phyloP scores from a whole-genome alignment of 345 rosid genomes.

The Acer negundo region DNA sequence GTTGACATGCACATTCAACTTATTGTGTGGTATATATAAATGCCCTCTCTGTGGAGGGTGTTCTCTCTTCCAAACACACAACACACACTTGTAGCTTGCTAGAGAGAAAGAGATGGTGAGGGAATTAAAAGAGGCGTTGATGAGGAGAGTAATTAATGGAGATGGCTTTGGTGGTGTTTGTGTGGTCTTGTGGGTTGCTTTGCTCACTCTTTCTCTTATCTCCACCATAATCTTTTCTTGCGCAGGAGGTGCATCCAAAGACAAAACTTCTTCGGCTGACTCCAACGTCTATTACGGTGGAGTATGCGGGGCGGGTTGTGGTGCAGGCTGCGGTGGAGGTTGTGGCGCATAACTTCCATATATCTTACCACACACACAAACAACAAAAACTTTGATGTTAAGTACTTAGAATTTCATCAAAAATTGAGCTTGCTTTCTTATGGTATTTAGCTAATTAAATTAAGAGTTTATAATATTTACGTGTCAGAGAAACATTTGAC shows the following conservation, averaged over 20 bases:
- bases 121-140: constrained; percentile 19
- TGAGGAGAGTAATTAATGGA: not conserved
- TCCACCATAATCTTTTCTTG: constrained; percentile 57
- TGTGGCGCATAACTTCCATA: constrained; percentile 41
- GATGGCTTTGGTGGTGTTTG: constrained; percentile 7
- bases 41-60: not conserved
- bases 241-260: constrained; percentile 49
- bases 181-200: constrained; percentile 39
- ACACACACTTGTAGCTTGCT: not conserved
- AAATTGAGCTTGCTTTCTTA: too few species aligned
- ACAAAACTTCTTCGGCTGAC: constrained; percentile 23
- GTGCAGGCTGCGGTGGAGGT: constrained; percentile 48
- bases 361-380: not conserved
- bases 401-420: too few species aligned
- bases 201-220: constrained; percentile 44
- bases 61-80: not conserved
- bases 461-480: too few species aligned
- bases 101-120: constrained; percentile 33
- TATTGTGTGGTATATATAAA: constrained; percentile 11
- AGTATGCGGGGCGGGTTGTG: constrained; percentile 49
- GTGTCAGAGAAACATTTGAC: too few species aligned
- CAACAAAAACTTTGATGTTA: not conserved
- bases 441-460: too few species aligned
- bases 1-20: not conserved
- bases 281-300: constrained; percentile 30